Conservation (phyloP, 1,284 basidiomycete species). For the Cryptococcus maquisensis region DNA sequence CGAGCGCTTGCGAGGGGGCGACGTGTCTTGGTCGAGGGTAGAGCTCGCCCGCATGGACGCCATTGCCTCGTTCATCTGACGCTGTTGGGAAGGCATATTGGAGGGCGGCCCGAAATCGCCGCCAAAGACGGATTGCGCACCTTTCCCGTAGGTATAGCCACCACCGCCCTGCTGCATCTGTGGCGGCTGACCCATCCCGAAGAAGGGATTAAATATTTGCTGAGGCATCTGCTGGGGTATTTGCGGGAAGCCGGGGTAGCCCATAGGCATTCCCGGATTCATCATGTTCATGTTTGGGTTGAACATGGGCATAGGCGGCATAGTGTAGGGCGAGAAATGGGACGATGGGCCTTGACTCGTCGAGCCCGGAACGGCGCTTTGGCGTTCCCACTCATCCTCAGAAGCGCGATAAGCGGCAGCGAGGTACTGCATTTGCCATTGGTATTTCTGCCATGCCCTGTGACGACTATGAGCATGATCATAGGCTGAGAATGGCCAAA, state of each 20-base stretch:
- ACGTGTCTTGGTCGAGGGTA: neutral
- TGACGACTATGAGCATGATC: neutral
- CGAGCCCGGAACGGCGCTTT: constrained; percentile 23
- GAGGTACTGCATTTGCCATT: constrained; percentile 42
- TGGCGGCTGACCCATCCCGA: neutral
- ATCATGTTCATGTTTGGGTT: constrained; percentile 1
- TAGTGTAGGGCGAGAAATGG: neutral
- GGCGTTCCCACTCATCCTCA: constrained; percentile 45
- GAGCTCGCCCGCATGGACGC: neutral
- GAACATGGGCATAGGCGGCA: constrained; percentile 10
- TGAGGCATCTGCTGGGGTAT: neutral
- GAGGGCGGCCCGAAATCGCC: constrained; percentile 40
- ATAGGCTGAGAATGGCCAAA: neutral
- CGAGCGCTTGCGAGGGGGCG: neutral
- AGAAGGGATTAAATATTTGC: neutral
- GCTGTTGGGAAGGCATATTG: constrained; percentile 34
- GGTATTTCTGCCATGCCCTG: constrained; percentile 25
- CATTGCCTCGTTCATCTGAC: neutral
- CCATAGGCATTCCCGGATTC: constrained; percentile 6
- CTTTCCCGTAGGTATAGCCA: constrained; percentile 34
- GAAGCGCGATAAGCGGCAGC: constrained; percentile 38
- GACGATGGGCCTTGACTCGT: neutral
- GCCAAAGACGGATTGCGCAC: constrained; percentile 39
- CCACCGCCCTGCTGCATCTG: constrained; percentile 10
- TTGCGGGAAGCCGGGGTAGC: constrained; percentile 3